Base-by-base conservation (phyloP, 2,329 filamentous ascomycete genomes). In the Ascocoryne sarcoides region DNA sequence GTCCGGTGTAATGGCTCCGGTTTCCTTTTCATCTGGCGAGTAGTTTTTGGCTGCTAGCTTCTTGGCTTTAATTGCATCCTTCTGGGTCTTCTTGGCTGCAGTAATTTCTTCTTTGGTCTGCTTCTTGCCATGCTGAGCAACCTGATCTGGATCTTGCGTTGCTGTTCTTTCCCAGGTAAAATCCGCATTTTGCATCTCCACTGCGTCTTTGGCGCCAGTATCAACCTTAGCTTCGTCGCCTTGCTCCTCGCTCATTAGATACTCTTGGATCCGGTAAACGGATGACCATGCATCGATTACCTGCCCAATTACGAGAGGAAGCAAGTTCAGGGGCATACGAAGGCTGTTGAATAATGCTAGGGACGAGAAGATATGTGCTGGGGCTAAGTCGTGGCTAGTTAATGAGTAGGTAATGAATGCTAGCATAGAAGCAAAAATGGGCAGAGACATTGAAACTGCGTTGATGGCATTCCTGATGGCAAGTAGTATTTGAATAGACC, bases 401-500 rank as follows among this genome's bases (percentile, higher is more conserved):
- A 81, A 63, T 1, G 77, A 80, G 53, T 77, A 83, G 0, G 86
- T 90, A 62, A 96, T 90, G 61, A 96, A 96, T 0, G 90, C 78
- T 30, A 96, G 62, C 87, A 96, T 95, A 1, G 89, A 93, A 0
- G 90, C 88, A 53, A 96, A 95, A 39, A 94, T 84, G 5, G 92
- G 90, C 32, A 61, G 37, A 4, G 56, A 64, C 70, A 84, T 73
- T 14, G 77, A 75, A 2, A 82, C 66, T 5, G 77, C 75, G 50
- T 79, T 73, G 54, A 84, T 79, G 4, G 67, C 79, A 56, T 83
- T 83, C 48, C 80, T 69, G 46, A 84, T 78, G 0, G 76, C 77
- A 19, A 96, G 66, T 33, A 96, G 65, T 10, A 87, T 66, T 59
- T 95, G 89, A 43, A 96, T 88, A n/a, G 82, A 76, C 42, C 71